phyloP scores from a whole-genome alignment of 1,139 yeast genomes.

The Debaryomycetaceae sp. region DNA sequence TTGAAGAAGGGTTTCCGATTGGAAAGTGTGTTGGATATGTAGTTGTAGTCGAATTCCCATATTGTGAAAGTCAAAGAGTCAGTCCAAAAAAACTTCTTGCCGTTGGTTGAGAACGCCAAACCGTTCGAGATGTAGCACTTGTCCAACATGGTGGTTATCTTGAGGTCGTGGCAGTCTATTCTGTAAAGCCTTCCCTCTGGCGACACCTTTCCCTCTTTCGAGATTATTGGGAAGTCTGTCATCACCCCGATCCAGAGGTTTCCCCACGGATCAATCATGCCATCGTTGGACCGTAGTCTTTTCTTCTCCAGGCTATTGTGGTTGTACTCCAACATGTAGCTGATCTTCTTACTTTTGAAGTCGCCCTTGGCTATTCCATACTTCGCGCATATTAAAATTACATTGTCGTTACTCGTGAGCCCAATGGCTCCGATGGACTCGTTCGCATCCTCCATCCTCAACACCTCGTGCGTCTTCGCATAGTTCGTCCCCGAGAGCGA shows the following conservation, averaged over 20 bases:
- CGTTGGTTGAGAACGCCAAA: slow-evolving; percentile 61
- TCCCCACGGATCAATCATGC: slow-evolving; percentile 66
- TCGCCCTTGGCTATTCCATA: slow-evolving; percentile 53
- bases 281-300: slow-evolving; percentile 67
- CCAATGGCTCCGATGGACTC: slow-evolving; percentile 63
- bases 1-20: slow-evolving; percentile 45
- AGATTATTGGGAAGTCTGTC: slow-evolving; percentile 46
- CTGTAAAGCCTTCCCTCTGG: slow-evolving; percentile 46
- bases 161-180: slow-evolving; percentile 31
- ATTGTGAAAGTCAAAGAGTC: slow-evolving; percentile 62
- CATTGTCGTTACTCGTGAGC: slow-evolving; percentile 45
- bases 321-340: slow-evolving; percentile 45
- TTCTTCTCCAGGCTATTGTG: slow-evolving; percentile 17
- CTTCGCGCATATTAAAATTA: slow-evolving; percentile 50
- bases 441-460: slow-evolving; percentile 31
- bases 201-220: slow-evolving; percentile 21
- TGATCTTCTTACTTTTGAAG: slow-evolving; percentile 36
- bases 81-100: slow-evolving; percentile 60
- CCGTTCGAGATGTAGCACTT: slow-evolving; percentile 66
- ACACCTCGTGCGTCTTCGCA: slow-evolving; percentile 34
- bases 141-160: slow-evolving; percentile 29
- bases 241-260: slow-evolving; percentile 73
- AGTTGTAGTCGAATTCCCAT: slow-evolving; percentile 60
- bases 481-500: slow-evolving; percentile 15
- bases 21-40: slow-evolving; percentile 38